These are phyloP conservation scores for Backusella circina DNA, from an alignment of 192 early-diverging fungal genomes.

Conservation along the genomic window DNA sequence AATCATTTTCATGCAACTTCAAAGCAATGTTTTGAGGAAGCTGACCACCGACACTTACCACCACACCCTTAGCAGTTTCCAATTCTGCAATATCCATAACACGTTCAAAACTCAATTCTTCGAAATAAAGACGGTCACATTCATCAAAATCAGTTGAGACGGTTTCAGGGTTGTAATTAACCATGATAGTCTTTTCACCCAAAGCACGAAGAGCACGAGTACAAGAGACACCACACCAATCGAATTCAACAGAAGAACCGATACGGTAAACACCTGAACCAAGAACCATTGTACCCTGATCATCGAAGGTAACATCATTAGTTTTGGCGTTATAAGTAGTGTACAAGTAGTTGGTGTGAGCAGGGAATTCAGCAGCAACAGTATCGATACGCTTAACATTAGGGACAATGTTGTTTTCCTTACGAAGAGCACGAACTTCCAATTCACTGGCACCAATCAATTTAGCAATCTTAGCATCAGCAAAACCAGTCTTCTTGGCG, in stretches of 20 bases:
- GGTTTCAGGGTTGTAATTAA: slow-evolving; percentile 99
- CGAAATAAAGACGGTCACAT: slow-evolving; percentile 98
- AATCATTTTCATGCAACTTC: slow-evolving; percentile 63
- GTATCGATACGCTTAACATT: slow-evolving; percentile 91
- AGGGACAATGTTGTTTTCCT: slow-evolving; percentile 74
- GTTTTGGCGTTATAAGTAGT: slow-evolving; percentile 94
- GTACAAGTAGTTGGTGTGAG: slow-evolving; percentile 95
- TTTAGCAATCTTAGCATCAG: slow-evolving; percentile 83
- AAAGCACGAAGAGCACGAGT: slow-evolving; percentile 81
- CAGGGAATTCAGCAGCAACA: slow-evolving; percentile 94
- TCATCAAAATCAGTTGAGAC: slow-evolving; percentile 99
- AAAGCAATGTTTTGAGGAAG: slow-evolving; percentile 97
- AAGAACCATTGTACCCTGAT: slow-evolving; percentile 91
- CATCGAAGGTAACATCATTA: slow-evolving; percentile 83
- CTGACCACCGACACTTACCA: slow-evolving; percentile 95
- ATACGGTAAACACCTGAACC: slow-evolving; percentile 98
- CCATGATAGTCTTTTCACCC: slow-evolving; percentile 88
- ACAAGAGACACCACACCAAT: slow-evolving; percentile 83
- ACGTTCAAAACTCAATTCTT: slow-evolving; percentile 91
- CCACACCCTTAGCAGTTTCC: slow-evolving; percentile 77
- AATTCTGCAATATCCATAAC: slow-evolving; percentile 94
- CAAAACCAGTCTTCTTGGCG: slow-evolving; percentile 89
- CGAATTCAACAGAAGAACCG: slow-evolving; percentile 96
- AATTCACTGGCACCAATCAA: slow-evolving; percentile 49
- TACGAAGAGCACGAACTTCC: slow-evolving; percentile 67